A percentile compares a stretch with the other conserved stretches of the same genome.
Conservation (phyloP, 768 basidiomycete species). For the Crassisporium funariophilum region DNA sequence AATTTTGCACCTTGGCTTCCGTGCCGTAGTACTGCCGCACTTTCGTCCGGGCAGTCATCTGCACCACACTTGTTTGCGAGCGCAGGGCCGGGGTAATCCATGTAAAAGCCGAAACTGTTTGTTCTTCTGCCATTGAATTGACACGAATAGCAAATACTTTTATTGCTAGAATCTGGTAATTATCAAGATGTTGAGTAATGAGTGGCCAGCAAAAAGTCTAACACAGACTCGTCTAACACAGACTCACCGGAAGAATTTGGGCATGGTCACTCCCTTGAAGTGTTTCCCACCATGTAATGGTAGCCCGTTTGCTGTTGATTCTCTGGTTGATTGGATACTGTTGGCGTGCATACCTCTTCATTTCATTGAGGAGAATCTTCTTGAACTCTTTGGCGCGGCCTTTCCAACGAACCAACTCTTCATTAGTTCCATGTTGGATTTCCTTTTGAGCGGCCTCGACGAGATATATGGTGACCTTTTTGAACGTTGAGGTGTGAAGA, state of each 20-base stretch:
- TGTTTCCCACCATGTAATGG: conserved; percentile 19
- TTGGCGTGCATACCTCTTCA: conserved; percentile 15
- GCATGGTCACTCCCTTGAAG: conserved; percentile 9
- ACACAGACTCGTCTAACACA: no score
- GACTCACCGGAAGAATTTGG: conserved; percentile 23
- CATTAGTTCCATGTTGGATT: conserved; percentile 11
- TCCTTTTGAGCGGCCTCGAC: conserved; percentile 6
- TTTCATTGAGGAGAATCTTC: conserved; percentile 9
- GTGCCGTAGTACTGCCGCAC: conserved; percentile 24
- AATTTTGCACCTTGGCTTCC: conserved; percentile 12
- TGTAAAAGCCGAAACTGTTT: conserved; percentile 27
- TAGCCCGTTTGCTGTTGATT: conserved; percentile 2
- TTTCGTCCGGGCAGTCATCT: conserved; percentile 17
- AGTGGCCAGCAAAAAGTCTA: neutral
- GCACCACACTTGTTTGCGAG: conserved; percentile 3
- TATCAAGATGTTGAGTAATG: neutral
- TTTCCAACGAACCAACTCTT: conserved; percentile 14
- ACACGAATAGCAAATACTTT: conserved; percentile 27
- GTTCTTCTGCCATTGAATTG: conserved; percentile 35
- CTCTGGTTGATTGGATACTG: conserved; percentile 20
- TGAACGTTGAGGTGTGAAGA: conserved; percentile 7
- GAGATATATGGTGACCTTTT: conserved; percentile 10
- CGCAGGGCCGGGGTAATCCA: conserved; percentile 22
- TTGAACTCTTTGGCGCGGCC: conserved; percentile 12
- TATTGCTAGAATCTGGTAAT: conserved; percentile 11